A percentile compares a stretch with the other conserved stretches of the same genome.
Conservation (phyloP, 2,329 filamentous ascomycete genomes). For the Colletotrichum sp. region DNA sequence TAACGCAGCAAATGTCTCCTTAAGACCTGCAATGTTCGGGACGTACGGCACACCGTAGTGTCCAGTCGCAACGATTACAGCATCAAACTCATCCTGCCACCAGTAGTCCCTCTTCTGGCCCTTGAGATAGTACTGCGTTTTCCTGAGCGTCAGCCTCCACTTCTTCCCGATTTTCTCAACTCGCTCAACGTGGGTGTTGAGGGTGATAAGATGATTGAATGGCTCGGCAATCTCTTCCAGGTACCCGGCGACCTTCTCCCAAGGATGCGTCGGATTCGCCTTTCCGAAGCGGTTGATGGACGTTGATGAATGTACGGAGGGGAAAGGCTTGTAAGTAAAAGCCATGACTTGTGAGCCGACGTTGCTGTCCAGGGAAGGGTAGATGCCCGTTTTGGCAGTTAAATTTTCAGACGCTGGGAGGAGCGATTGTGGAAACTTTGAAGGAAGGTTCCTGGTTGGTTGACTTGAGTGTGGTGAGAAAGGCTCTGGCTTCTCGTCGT, state of each 20-base stretch:
- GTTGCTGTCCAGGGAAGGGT: constrained; percentile 61
- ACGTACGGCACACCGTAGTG: constrained; percentile 45
- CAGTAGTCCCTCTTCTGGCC: constrained; percentile 40
- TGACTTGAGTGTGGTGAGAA: constrained; percentile 43
- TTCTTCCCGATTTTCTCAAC: constrained; percentile 47
- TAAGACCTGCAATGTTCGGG: constrained; percentile 42
- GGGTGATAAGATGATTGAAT: constrained; percentile 47
- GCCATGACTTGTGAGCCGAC: constrained; percentile 60
- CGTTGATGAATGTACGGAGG: constrained; percentile 39
- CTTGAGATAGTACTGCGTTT: constrained; percentile 42
- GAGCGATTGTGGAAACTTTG: constrained; percentile 40
- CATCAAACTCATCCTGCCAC: constrained; percentile 45
- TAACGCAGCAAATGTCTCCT: constrained; percentile 38
- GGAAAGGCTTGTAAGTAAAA: constrained; percentile 56
- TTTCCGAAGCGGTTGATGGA: constrained; percentile 41
- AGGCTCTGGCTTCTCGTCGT: constrained; percentile 46
- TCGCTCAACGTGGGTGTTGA: constrained; percentile 62
- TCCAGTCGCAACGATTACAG: constrained; percentile 43
- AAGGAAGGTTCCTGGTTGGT: constrained; percentile 45
- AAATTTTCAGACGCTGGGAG: constrained; percentile 37
- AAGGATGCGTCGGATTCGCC: constrained; percentile 59
- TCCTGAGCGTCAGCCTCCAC: constrained; percentile 55
- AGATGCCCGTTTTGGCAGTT: constrained; percentile 35
- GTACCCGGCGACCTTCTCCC: constrained; percentile 38
- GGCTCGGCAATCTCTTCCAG: constrained; percentile 57